A percentile compares a stretch with the other conserved stretches of the same genome.
phyloP scores from a whole-genome alignment of 1,284 basidiomycete species.

The Pseudozyma flocculosa region DNA sequence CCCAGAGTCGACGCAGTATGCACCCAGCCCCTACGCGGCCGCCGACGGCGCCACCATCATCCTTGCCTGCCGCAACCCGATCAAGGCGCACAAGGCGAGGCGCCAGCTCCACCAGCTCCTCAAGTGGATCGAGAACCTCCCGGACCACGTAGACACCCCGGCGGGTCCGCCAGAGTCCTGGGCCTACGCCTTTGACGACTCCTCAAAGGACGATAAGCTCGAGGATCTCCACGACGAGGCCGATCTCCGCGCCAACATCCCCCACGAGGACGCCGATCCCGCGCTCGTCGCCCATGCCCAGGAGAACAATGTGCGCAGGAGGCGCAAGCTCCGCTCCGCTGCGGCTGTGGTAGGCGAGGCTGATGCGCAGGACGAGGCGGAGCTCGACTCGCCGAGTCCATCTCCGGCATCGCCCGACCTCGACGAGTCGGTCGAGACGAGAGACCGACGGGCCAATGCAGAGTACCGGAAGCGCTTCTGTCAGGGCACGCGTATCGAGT shows the following conservation, averaged over 20 bases:
- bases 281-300: constrained; percentile 35
- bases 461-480: constrained; percentile 48
- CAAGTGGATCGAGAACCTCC: constrained; percentile 41
- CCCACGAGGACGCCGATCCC: constrained; percentile 44
- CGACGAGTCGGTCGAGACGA: constrained; percentile 21
- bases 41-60: constrained; percentile 54
- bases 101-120: constrained; percentile 42
- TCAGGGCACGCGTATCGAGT: constrained; percentile 51
- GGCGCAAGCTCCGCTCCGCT: constrained; percentile 32
- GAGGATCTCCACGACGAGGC: constrained; percentile 24
- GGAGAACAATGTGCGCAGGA: constrained; percentile 26
- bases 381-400: constrained; percentile 3
- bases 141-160: constrained; percentile 41
- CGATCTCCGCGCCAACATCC: constrained; percentile 28
- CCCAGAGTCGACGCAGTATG: constrained; percentile 3
- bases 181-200: constrained; percentile 27
- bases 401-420: constrained; percentile 17
- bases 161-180: constrained; percentile 35
- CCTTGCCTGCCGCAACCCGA: constrained; percentile 56
- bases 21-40: constrained; percentile 52
- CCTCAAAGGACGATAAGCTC: constrained; percentile 31
- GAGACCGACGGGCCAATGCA: constrained; percentile 43
- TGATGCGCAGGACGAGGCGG: constrained; percentile 2
- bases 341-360: constrained; percentile 20
- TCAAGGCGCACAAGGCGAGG: constrained; percentile 54